Evolutionary conservation across 2,329 filamentous ascomycete species (phyloP).

Genomic region (Cordyceps sp.): DNA sequence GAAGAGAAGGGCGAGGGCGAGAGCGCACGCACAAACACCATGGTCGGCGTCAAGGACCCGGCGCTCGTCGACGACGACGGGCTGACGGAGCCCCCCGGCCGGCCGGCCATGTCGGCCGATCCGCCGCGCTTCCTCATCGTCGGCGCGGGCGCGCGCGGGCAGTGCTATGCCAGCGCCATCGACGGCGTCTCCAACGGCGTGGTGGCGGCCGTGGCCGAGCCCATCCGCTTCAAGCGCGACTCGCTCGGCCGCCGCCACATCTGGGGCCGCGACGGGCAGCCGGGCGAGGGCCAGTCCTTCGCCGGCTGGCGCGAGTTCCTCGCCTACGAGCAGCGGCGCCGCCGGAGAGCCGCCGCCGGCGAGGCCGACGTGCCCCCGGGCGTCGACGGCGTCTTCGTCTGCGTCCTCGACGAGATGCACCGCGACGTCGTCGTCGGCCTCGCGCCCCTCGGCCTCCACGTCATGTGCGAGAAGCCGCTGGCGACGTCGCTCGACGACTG

Average conservation of each 20-base stretch:
- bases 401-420: conserved; percentile 78
- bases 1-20: no score
- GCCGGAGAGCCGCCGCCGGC: conserved; percentile 32
- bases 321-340: conserved; percentile 49
- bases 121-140: conserved; percentile 60
- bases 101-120: conserved; percentile 25
- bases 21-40: neutral
- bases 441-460: conserved; percentile 54
- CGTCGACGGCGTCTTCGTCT: conserved; percentile 45
- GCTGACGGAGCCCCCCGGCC: conserved; percentile 16
- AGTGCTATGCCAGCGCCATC: conserved; percentile 55
- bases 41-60: conserved; percentile 8
- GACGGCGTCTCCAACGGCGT: conserved; percentile 46
- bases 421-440: conserved; percentile 62
- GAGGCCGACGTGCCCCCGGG: conserved; percentile 29
- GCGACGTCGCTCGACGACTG: conserved; percentile 68
- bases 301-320: conserved; percentile 59
- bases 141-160: conserved; percentile 67
- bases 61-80: conserved; percentile 8
- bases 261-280: conserved; percentile 35
- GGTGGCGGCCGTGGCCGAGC: conserved; percentile 69
- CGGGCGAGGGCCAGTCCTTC: conserved; percentile 52
- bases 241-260: conserved; percentile 57
- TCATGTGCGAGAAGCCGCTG: conserved; percentile 92
- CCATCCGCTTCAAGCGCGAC: conserved; percentile 57